These are phyloP conservation scores for Mrakia frigida DNA, from an alignment of 768 basidiomycete species.

Conservation along the genomic window DNA sequence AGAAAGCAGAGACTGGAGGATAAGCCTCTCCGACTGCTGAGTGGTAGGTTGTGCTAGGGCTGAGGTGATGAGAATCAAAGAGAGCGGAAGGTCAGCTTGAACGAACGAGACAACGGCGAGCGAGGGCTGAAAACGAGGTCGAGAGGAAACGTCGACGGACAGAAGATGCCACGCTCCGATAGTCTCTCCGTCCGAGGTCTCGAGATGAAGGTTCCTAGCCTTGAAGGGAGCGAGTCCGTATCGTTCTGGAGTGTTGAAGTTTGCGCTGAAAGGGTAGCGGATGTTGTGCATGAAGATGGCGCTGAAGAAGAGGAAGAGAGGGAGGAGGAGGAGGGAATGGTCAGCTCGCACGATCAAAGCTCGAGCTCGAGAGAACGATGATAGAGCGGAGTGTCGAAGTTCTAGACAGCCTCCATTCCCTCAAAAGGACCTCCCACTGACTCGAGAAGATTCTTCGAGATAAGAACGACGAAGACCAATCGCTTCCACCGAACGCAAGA, in stretches of 20 bases:
- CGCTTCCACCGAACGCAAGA: too few species aligned
- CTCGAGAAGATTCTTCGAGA: neutral
- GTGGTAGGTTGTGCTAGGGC: slow-evolving; percentile 18
- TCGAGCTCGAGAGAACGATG: slow-evolving; percentile 6
- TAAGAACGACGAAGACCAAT: too few species aligned
- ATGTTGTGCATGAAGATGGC: slow-evolving; percentile 63
- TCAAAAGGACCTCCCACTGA: too few species aligned
- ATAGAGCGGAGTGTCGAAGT: neutral
- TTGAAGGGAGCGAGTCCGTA: slow-evolving; percentile 64
- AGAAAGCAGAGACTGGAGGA: slow-evolving; percentile 31
- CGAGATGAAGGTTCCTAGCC: slow-evolving; percentile 57
- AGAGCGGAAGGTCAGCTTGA: too few species aligned
- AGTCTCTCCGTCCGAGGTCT: slow-evolving; percentile 68
- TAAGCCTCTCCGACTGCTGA: neutral
- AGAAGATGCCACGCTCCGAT: slow-evolving; percentile 51
- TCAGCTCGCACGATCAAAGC: neutral
- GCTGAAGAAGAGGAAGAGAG: slow-evolving; percentile 43
- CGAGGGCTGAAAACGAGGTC: neutral
- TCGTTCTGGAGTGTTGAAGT: slow-evolving; percentile 64
- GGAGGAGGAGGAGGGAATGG: neutral
- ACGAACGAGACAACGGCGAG: neutral
- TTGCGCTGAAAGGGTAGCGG: slow-evolving; percentile 58
- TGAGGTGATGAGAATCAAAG: neutral
- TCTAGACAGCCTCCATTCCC: too few species aligned
- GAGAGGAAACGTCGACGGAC: neutral